phyloP scores from a whole-genome alignment of 2,329 filamentous ascomycete species.

The Immersiporthe knoxdaviesiana region DNA sequence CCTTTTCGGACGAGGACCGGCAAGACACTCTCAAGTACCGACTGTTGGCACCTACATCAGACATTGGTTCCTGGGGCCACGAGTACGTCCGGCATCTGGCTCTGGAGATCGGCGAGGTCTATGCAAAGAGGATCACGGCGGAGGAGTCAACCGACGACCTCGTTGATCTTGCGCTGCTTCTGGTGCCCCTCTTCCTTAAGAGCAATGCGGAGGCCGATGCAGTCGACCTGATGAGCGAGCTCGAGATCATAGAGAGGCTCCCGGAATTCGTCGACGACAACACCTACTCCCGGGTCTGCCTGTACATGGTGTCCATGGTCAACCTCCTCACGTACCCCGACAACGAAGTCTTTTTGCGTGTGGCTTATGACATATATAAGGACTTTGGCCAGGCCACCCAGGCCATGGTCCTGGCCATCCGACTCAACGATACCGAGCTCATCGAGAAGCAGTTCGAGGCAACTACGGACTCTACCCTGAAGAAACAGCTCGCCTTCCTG shows the following conservation, averaged over 20 bases:
- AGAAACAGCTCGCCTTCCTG: conserved; percentile 93
- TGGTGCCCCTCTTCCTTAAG: conserved; percentile 93
- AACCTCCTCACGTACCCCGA: conserved; percentile 96
- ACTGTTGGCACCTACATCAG: conserved; percentile 83
- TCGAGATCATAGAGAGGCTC: conserved; percentile 95
- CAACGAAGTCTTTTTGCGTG: conserved; percentile 92
- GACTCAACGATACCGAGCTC: conserved; percentile 82
- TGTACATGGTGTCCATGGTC: conserved; percentile 99
- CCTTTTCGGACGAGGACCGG: conserved; percentile 93
- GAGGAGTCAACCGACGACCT: conserved; percentile 86
- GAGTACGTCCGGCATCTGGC: conserved; percentile 97
- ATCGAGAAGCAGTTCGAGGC: conserved; percentile 82
- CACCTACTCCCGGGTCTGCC: conserved; percentile 88
- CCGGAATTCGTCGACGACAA: conserved; percentile 89
- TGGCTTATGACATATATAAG: conserved; percentile 91
- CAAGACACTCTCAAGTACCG: conserved; percentile 97
- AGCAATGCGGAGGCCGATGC: conserved; percentile 98
- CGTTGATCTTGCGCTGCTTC: conserved; percentile 77
- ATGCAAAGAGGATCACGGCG: conserved; percentile 81
- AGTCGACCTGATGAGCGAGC: conserved; percentile 93
- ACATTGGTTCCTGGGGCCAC: conserved; percentile 96
- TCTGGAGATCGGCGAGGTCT: conserved; percentile 93
- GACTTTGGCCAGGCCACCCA: conserved; percentile 91
- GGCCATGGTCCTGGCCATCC: conserved; percentile 91
- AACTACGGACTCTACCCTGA: conserved; percentile 78